Evolutionary conservation across 345 rosid genomes (phyloP), one percentile per base, ranked within the genome.

Genomic region (Heritiera littoralis): DNA sequence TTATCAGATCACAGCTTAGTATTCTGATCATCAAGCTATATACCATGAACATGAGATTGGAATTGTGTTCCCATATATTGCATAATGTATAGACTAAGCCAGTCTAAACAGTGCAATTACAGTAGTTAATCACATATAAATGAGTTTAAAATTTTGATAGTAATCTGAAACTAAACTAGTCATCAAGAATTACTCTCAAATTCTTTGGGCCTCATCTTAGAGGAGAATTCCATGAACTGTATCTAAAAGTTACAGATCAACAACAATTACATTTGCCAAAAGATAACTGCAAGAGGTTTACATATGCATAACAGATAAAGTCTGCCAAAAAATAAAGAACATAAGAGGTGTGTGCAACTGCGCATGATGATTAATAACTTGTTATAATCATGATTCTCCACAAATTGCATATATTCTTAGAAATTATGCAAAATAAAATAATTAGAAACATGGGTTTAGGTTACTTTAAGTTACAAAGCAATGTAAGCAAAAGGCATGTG

Each of bases 401-500:
- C 12, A 40, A n/a, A 14, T 54, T 17, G 75, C 46, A 72, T 52
- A 72, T 72, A 54, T 72, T 72, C 75, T 52, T 32, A 17, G 20
- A 15, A 72, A 38, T 15, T 5, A 63, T 63, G 1, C 6, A 11
- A 63, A 30, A 30, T 11, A 63, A 30, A 61, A 20, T 38, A 11
- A 64, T 72, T 55, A 48, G 15, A 75, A 46, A 18, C 18, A 72
- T 81, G 74, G 64, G 7, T 52, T n/a, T 18, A 67, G 40, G 73
- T 65, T 59, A 38, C 12, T 38, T 54, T 56, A 55, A 30, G 17
- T 51, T n/a, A n/a, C 6, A 73, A 54, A 72, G 69, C 4, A 38
- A 7, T 65, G 28, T 9, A 40, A 40, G 71, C 6, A 28, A 40
- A 40, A 0, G n/a, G 71, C 17, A 66, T 66, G 7, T 66, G 10